Percentiles rank a stretch among this genome's conserved stretches.
Evolutionary conservation across 169 alveolate species (phyloP).

Genomic region (Plasmodium vivax): DNA sequence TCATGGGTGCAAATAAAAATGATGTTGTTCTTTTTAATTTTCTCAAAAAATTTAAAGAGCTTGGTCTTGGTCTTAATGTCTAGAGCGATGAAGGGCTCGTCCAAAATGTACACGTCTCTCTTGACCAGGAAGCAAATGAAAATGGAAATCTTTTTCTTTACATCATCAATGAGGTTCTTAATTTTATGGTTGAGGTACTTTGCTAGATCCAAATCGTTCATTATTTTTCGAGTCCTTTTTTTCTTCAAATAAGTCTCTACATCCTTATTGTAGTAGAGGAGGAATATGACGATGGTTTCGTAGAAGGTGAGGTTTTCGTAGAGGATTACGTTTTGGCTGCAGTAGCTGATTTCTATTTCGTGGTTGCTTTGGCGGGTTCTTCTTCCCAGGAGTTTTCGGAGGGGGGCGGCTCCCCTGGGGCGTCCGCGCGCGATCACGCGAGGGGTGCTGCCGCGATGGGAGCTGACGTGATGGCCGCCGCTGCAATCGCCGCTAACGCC

Average conservation of each 20-base stretch:
- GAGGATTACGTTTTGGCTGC: conserved; percentile 66
- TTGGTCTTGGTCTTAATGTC: conserved; percentile 64
- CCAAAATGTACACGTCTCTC: conserved; percentile 59
- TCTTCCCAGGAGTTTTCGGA: neutral
- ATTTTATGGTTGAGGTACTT: conserved; percentile 39
- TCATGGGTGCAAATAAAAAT: conserved; percentile 73
- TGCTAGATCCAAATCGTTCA: conserved; percentile 34
- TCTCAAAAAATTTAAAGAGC: conserved; percentile 51
- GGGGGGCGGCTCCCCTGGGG: neutral
- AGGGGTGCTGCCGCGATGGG: too few relatives aligned
- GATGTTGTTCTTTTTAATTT: conserved; percentile 64
- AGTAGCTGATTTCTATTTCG: conserved; percentile 26
- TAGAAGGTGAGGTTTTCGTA: conserved; percentile 57
- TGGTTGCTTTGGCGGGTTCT: neutral
- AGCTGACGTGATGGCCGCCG: too few relatives aligned
- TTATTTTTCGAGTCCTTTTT: conserved; percentile 29
- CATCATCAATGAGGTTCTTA: conserved; percentile 48
- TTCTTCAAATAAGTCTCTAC: conserved; percentile 40
- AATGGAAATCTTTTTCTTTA: conserved; percentile 65
- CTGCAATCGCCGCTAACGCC: too few relatives aligned
- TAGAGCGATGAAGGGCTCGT: conserved; percentile 65
- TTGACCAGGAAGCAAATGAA: conserved; percentile 65
- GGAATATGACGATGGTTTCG: conserved; percentile 47
- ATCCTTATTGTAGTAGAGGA: conserved; percentile 59
- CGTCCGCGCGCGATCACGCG: neutral